Base-by-base conservation (phyloP, 768 basidiomycete genomes). In the Kwoniella bestiolae region DNA sequence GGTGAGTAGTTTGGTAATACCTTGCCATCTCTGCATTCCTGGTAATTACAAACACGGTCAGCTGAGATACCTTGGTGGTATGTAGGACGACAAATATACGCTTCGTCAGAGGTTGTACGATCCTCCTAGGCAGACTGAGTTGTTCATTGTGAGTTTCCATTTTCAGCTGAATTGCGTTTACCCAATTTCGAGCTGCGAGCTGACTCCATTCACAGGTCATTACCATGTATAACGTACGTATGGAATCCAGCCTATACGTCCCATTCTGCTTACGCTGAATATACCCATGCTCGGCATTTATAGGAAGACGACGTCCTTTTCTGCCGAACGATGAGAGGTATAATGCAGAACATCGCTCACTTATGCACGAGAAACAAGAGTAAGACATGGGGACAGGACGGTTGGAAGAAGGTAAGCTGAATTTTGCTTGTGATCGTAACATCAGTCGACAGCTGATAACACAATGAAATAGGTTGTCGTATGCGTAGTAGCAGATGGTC, bases 371-470 rank as follows among this genome's bases (percentile, higher is more conserved):
- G 94, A 23, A 89, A 90, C 49, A 84, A 91, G 52, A 90, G 89
- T 72, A 94, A 91, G 85, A 96, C 91, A 3, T 98, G 95, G 95
- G 94, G 94, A 0, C 90, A 90, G 79, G 94, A 96, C 0, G 93
- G 93, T 1, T 98, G 95, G 95, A 94, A 97, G 85, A 97, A 96
- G 85, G 82, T 81, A 34, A 46, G 70, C 60, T 44, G 34, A 38
- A 16, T 38, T 21, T 34, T 32, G 28, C 52, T 16, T n/a, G n/a
- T n/a, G n/a, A n/a, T n/a, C n/a, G n/a, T n/a, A n/a, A n/a, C n/a
- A n/a, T n/a, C n/a, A n/a, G n/a, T n/a, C n/a, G n/a, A n/a, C n/a
- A n/a, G n/a, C n/a, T n/a, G n/a, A n/a, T n/a, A n/a, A n/a, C n/a
- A n/a, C 23, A 23, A 56, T 7, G 6, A 34, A n/a, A 59, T 64